phyloP scores from a whole-genome alignment of 768 basidiomycete species.

The Termitomyces sp. region DNA sequence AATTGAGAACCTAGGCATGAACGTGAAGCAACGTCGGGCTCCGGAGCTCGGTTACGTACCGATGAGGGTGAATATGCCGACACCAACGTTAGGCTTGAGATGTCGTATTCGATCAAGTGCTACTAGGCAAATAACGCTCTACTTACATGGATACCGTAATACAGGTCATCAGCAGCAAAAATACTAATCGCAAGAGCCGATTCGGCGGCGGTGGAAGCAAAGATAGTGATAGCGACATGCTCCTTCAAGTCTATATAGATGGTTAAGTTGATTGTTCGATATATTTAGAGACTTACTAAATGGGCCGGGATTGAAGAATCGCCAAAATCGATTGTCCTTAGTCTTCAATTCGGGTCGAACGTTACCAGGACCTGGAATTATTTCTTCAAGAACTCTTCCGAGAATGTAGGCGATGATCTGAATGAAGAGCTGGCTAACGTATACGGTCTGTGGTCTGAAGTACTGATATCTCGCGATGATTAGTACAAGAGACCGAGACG shows the following conservation, averaged over 20 bases:
- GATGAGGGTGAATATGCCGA: constrained; percentile 12
- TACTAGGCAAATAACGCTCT: neutral
- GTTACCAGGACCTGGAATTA: constrained; percentile 32
- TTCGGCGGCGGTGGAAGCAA: constrained; percentile 55
- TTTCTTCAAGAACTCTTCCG: constrained; percentile 40
- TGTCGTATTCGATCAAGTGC: neutral
- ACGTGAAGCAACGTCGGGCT: neutral
- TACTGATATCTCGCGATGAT: constrained; percentile 31
- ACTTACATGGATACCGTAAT: constrained; percentile 39
- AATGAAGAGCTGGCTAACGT: constrained; percentile 47
- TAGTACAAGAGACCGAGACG: neutral
- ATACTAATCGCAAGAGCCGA: constrained; percentile 58
- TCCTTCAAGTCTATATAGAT: constrained; percentile 42
- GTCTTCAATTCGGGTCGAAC: constrained; percentile 24
- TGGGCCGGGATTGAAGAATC: constrained; percentile 60
- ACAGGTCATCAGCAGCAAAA: constrained; percentile 52
- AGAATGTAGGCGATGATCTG: constrained; percentile 52
- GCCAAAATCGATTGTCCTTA: constrained; percentile 38
- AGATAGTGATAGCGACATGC: constrained; percentile 61
- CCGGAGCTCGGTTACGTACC: constrained; percentile 1
- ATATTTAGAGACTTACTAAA: constrained; percentile 43
- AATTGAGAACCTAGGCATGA: constrained; percentile 28
- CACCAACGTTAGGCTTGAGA: constrained; percentile 30
- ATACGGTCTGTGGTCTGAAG: constrained; percentile 34
- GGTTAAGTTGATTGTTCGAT: neutral